Conservation (phyloP, 331 rosid species). For the Spiraea crenata region DNA sequence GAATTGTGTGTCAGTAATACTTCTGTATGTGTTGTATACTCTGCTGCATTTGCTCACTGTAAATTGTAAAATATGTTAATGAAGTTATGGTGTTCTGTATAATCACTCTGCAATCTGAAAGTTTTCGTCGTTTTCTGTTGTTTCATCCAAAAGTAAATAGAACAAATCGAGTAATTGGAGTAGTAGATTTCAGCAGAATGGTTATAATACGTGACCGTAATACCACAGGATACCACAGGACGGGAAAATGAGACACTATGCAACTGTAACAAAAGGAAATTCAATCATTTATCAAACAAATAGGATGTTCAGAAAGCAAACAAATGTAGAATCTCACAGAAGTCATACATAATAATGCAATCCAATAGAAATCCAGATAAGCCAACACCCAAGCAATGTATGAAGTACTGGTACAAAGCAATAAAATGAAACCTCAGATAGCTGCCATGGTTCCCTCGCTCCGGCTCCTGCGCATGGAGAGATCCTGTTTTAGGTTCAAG, state of each 20-base stretch:
- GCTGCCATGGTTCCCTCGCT: constrained; percentile 72
- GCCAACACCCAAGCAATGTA: neutral
- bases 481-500: constrained; percentile 23
- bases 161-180: too few species aligned
- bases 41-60: neutral
- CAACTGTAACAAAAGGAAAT: neutral
- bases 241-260: too few species aligned
- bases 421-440: constrained; percentile 39
- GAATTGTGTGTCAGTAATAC: constrained; percentile 2
- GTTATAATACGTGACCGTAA: too few species aligned
- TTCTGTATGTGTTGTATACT: neutral
- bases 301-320: neutral
- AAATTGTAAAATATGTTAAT: neutral
- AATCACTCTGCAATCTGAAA: too few species aligned
- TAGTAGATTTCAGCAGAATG: too few species aligned
- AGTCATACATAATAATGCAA: neutral
- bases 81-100: too few species aligned
- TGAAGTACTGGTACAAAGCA: neutral
- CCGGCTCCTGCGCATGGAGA: constrained; percentile 64
- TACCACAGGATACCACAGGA: too few species aligned
- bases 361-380: constrained; percentile 20
- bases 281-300: neutral
- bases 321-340: neutral
- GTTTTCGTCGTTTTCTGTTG: too few species aligned
- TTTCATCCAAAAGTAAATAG: too few species aligned